Conservation (phyloP, 2,329 filamentous ascomycete species). For the Phialophora chinensis region DNA sequence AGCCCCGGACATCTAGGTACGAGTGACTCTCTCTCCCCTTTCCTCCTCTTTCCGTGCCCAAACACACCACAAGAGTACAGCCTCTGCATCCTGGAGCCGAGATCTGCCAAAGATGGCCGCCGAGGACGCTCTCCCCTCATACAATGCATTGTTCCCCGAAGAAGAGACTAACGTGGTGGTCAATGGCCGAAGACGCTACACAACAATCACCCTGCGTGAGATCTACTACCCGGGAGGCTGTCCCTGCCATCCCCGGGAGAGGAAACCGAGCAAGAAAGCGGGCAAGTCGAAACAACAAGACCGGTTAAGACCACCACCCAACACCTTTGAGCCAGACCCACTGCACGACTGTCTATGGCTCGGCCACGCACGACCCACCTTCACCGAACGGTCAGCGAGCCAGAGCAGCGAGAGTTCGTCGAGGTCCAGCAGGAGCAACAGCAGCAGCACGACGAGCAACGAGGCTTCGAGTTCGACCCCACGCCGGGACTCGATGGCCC, state of each 20-base stretch:
- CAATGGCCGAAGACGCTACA: slow-evolving; percentile 36
- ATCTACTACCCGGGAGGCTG: slow-evolving; percentile 37
- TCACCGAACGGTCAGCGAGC: slow-evolving; percentile 29
- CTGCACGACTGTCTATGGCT: slow-evolving; percentile 30
- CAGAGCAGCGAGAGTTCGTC: slow-evolving; percentile 34
- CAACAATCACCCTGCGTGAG: slow-evolving; percentile 39
- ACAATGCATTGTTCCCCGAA: slow-evolving; percentile 35
- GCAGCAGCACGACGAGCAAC: slow-evolving; percentile 14
- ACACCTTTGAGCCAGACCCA: slow-evolving; percentile 20
- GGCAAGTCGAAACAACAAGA: slow-evolving; percentile 31
- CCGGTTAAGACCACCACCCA: slow-evolving; percentile 4
- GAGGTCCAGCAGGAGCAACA: slow-evolving; percentile 3
- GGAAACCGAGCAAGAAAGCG: slow-evolving; percentile 24
- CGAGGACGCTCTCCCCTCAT: slow-evolving; percentile 26
- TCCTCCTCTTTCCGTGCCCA: slow-evolving; percentile 13
- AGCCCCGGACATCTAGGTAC: slow-evolving; percentile 5
- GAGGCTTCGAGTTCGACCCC: slow-evolving; percentile 10
- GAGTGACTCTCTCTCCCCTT: not conserved
- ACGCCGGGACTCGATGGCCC: slow-evolving; percentile 12
- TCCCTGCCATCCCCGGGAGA: slow-evolving; percentile 36
- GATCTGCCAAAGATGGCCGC: slow-evolving; percentile 21
- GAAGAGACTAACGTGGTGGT: slow-evolving; percentile 31
- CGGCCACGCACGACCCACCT: slow-evolving; percentile 30
- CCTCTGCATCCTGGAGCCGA: slow-evolving; percentile 1
- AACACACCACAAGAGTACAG: not conserved